Conservation (phyloP, 805 yeast species). For the Teunomyces tritomae region DNA sequence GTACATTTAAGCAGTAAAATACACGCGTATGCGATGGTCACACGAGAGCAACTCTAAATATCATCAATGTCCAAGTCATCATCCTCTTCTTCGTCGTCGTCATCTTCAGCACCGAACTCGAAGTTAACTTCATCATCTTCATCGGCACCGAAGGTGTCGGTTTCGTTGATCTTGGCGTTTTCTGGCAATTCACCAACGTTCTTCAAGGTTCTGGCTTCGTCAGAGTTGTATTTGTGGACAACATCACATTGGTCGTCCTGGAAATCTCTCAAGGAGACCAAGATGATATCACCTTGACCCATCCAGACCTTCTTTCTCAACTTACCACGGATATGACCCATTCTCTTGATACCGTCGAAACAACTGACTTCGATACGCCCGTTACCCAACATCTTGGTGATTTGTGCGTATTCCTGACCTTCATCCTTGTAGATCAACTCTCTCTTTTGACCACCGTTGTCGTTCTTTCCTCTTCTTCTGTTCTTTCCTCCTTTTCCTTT, state of each 20-base stretch:
- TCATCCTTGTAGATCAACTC: conserved; percentile 90
- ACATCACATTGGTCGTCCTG: conserved; percentile 98
- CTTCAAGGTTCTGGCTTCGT: conserved; percentile 96
- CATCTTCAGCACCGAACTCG: conserved; percentile 94
- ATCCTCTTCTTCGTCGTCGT: conserved; percentile 67
- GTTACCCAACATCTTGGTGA: conserved; percentile 96
- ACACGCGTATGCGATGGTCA: neutral
- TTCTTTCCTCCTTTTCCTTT: conserved; percentile 88
- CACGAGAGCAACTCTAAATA: conserved; percentile 47
- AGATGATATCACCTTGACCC: conserved; percentile 96
- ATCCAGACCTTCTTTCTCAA: conserved; percentile 99
- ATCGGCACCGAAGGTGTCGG: conserved; percentile 94
- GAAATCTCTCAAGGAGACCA: conserved; percentile 95
- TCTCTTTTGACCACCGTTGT: conserved; percentile 85
- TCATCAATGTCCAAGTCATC: conserved; percentile 90
- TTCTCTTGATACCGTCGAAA: conserved; percentile 89
- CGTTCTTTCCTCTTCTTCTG: conserved; percentile 99
- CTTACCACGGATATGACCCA: conserved; percentile 98
- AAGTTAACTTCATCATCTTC: conserved; percentile 97
- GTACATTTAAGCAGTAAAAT: conserved; percentile 4
- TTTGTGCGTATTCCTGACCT: conserved; percentile 98
- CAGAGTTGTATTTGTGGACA: conserved; percentile 92
- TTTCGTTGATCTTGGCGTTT: conserved; percentile 94
- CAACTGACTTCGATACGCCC: conserved; percentile 95
- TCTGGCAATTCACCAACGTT: conserved; percentile 97